Percentiles rank a stretch among this genome's conserved stretches.
These are phyloP conservation scores for Neocallimastix lanati DNA, from an alignment of 192 early-diverging fungal species.

Conservation along the genomic window DNA sequence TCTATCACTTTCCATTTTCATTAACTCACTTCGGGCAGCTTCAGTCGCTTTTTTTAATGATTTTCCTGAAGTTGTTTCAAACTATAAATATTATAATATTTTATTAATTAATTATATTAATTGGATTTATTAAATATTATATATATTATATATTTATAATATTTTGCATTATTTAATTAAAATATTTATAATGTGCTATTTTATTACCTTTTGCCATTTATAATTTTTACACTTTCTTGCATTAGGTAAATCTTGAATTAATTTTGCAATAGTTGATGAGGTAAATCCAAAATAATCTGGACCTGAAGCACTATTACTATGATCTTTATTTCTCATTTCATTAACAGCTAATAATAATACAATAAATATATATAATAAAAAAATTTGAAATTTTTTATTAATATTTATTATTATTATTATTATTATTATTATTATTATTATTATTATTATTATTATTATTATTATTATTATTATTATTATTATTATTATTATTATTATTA, in stretches of 20 bases:
- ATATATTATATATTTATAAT: too few species aligned
- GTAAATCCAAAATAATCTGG: constrained; percentile 86
- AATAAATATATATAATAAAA: background rate
- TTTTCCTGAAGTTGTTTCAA: background rate
- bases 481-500: background rate
- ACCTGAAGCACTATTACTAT: constrained; percentile 63
- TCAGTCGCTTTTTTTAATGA: background rate
- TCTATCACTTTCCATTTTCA: background rate
- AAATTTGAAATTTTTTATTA: background rate
- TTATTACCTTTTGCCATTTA: constrained; percentile 24
- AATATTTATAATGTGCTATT: background rate
- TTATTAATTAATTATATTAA: background rate
- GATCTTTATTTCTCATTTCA: constrained; percentile 53
- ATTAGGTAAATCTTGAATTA: constrained; percentile 74
- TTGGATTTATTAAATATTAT: too few species aligned
- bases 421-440: too few species aligned
- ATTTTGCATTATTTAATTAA: background rate
- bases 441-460: background rate
- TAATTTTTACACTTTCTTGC: constrained; percentile 54
- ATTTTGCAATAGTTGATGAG: constrained; percentile 60
- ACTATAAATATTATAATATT: background rate
- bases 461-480: background rate
- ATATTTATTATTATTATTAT: background rate
- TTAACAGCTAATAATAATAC: constrained; percentile 29
- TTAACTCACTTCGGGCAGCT: background rate